Evolutionary conservation across 441 rosid genomes (phyloP).

Genomic region (Erodium trifolium): DNA sequence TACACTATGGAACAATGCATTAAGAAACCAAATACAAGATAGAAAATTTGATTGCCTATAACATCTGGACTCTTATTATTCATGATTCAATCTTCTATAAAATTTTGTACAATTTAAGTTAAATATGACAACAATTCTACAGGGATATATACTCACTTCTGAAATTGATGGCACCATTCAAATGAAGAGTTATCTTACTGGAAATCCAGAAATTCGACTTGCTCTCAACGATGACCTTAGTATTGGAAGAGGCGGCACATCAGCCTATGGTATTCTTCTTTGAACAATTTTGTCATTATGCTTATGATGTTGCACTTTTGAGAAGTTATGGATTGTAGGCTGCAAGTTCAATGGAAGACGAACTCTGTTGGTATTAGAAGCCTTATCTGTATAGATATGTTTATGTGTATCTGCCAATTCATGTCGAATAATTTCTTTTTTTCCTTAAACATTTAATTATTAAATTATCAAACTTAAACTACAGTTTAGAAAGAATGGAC

Average conservation of each 20-base stretch:
- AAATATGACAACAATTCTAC: constrained; percentile 17
- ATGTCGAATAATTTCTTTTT: no score
- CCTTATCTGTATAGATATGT: background rate
- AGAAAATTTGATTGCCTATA: background rate
- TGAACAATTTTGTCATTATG: background rate
- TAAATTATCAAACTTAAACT: background rate
- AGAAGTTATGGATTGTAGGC: background rate
- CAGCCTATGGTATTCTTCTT: constrained; percentile 50
- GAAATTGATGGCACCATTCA: constrained; percentile 98
- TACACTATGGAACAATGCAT: background rate
- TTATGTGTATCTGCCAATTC: background rate
- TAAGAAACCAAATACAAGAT: background rate
- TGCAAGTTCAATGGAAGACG: background rate
- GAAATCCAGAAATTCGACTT: constrained; percentile 89
- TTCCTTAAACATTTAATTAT: background rate
- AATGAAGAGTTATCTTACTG: constrained; percentile 94
- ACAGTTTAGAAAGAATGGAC: no score
- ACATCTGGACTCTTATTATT: background rate
- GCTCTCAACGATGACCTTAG: constrained; percentile 86
- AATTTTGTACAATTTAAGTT: background rate
- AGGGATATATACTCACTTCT: constrained; percentile 93
- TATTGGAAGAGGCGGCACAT: constrained; percentile 80
- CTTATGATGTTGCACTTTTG: background rate
- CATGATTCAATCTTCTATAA: background rate
- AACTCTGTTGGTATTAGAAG: background rate